A percentile compares a stretch with the other conserved stretches of the same genome.
phyloP scores from a whole-genome alignment of 495 filamentous ascomycete genomes.

The Penicillium canariense region DNA sequence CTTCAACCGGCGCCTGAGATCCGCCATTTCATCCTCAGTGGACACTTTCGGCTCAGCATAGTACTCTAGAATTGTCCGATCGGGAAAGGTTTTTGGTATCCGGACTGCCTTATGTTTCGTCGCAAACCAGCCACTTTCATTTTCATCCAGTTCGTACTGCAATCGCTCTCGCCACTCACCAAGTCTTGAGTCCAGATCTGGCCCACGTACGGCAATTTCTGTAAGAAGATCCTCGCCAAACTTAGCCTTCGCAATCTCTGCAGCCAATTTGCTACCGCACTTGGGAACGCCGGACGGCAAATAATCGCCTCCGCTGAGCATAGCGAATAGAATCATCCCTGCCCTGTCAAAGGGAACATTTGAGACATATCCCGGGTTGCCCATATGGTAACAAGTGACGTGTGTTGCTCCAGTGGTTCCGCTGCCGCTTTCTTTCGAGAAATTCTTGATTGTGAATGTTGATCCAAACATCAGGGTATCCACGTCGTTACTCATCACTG shows the following conservation, averaged over 20 bases:
- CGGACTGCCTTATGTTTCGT: slow-evolving; percentile 68
- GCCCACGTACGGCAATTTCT: slow-evolving; percentile 47
- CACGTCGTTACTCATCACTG: slow-evolving; percentile 94
- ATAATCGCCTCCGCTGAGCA: slow-evolving; percentile 97
- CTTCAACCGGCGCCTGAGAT: slow-evolving; percentile 44
- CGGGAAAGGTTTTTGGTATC: slow-evolving; percentile 81
- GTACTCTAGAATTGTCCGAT: slow-evolving; percentile 71
- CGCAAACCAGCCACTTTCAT: slow-evolving; percentile 79
- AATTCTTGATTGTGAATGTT: slow-evolving; percentile 72
- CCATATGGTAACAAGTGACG: slow-evolving; percentile 71
- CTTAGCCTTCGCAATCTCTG: slow-evolving; percentile 84
- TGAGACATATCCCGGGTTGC: slow-evolving; percentile 26
- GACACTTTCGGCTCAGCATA: slow-evolving; percentile 87
- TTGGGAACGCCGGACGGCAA: slow-evolving; percentile 82
- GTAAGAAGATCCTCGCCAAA: slow-evolving; percentile 78
- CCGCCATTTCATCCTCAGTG: slow-evolving; percentile 53
- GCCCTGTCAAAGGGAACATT: slow-evolving; percentile 65
- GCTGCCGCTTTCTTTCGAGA: slow-evolving; percentile 68
- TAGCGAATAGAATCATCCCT: slow-evolving; percentile 90
- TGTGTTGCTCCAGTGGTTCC: slow-evolving; percentile 74
- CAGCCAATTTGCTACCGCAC: slow-evolving; percentile 83
- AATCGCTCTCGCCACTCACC: slow-evolving; percentile 73
- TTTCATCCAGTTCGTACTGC: slow-evolving; percentile 71
- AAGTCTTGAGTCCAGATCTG: slow-evolving; percentile 48
- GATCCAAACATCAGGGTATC: slow-evolving; percentile 99